Percentiles rank a stretch among this genome's conserved stretches.
These are phyloP conservation scores for Chamaecrista fasciculata DNA, from an alignment of 306 rosid genomes.

Conservation along the genomic window DNA sequence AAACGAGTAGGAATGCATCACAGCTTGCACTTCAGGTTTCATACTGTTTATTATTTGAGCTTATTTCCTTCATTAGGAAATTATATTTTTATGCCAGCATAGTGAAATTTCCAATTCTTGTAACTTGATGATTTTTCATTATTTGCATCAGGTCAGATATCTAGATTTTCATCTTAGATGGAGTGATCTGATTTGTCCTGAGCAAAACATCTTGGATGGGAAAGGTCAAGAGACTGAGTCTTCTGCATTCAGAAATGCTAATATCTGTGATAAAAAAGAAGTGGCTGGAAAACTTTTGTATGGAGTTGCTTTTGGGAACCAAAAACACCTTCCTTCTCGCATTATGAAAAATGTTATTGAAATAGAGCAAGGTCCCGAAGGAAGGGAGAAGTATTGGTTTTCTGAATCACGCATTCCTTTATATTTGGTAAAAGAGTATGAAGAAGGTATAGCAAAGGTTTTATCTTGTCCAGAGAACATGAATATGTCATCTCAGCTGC, in stretches of 20 bases:
- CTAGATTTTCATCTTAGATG: constrained; percentile 83
- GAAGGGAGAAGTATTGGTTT: constrained; percentile 80
- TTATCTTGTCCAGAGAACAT: constrained; percentile 41
- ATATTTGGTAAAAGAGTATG: constrained; percentile 82
- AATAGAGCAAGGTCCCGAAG: constrained; percentile 56
- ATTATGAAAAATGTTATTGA: constrained; percentile 80
- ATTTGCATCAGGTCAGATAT: constrained; percentile 78
- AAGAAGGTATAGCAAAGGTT: constrained; percentile 44
- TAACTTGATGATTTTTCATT: constrained; percentile 26
- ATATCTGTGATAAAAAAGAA: constrained; percentile 59
- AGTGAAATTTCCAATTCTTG: constrained; percentile 26
- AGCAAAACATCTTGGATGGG: constrained; percentile 71
- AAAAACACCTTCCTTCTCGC: constrained; percentile 94
- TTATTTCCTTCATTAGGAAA: constrained; percentile 11
- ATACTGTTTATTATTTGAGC: constrained; percentile 19
- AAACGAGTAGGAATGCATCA: constrained; percentile 78
- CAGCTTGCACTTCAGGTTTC: constrained; percentile 93
- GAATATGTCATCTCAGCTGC: constrained; percentile 43
- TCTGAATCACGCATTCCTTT: constrained; percentile 76
- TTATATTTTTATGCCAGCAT: constrained; percentile 22
- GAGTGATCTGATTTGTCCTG: constrained; percentile 93
- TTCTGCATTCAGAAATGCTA: constrained; percentile 89
- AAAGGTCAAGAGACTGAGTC: constrained; percentile 89
- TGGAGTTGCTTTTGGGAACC: constrained; percentile 79
- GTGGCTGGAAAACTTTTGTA: constrained; percentile 55